phyloP scores from a whole-genome alignment of 768 basidiomycete genomes.

The Boletus reticulatus region DNA sequence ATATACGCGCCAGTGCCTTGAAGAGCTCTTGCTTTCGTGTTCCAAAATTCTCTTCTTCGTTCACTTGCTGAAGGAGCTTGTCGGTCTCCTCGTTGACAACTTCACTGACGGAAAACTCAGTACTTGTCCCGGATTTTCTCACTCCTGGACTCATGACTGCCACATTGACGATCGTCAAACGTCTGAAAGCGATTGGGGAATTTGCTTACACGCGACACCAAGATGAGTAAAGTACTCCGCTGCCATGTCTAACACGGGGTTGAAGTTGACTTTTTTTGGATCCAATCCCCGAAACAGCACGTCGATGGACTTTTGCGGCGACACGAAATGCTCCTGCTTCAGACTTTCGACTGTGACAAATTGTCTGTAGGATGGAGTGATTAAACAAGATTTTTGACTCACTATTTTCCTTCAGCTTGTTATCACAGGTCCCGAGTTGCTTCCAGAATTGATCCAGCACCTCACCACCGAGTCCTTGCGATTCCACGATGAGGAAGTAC shows the following conservation, averaged over 20 bases:
- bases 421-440: background rate
- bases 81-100: background rate
- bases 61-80: background rate
- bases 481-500: background rate
- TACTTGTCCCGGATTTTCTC: background rate
- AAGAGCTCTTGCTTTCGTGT: background rate
- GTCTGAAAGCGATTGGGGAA: background rate
- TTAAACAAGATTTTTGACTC: background rate
- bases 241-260: background rate
- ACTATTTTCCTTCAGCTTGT: background rate
- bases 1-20: conserved; percentile 2
- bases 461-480: background rate
- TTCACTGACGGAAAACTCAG: background rate
- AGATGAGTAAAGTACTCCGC: background rate
- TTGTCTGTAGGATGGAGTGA: background rate
- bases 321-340: background rate
- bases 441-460: conserved; percentile 3
- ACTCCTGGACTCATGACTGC: conserved; percentile 1
- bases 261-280: background rate
- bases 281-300: background rate
- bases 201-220: background rate
- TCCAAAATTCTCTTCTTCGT: background rate
- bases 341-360: conserved; percentile 4
- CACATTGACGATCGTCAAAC: background rate
- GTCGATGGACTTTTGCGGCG: background rate